Base-by-base conservation (phyloP, 2,329 filamentous ascomycete species). In the Colletotrichum sp. region DNA sequence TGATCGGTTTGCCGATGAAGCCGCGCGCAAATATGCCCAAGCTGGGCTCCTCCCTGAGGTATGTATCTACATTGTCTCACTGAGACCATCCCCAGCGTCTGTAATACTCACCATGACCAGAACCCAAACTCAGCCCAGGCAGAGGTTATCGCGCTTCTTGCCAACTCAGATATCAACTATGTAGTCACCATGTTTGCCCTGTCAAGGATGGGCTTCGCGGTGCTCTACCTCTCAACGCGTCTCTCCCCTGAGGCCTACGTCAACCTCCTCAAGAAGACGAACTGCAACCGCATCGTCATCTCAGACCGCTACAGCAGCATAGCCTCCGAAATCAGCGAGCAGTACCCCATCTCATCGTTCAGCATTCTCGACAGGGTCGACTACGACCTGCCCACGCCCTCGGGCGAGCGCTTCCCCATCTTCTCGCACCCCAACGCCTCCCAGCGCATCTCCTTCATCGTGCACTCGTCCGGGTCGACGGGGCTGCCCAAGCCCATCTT, bases 401-500 rank as follows among this genome's bases (percentile, higher is more conserved):
- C 69, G 8, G 72, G 72, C 60, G 71, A 67, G 26, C 72, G 78
- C 30, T 81, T 76, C 65, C 79, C 70, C 55, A 59, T 76, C 30
- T 44, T 65, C 65, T 75, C 79, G 15, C 74, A 75, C 30, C 72
- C 60, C 10, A 77, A 78, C 26, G 78, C 80, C 52, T 69, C 55
- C 15, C 60, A 79, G 49, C 78, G 76, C 52, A 66, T 78, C 26
- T 75, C 78, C 18, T 82, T 81, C 72, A 82, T 85, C 24, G 79
- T 85, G 16, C 84, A 85, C 78, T 85, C 83, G 1, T 85, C 83
- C 9, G 90, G 90, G 5, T 89, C 87, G 1, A 91, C 90, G 2
- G 89, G 90, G 1, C 84, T 91, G 13, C 89, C 90, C 0, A 91
- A 91, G 74, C 89, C 89, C 0, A 91, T 92, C 69, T 89, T 86